Conservation (phyloP, 352 stramenopile genomes). For the Elongisporangium anandrum region DNA sequence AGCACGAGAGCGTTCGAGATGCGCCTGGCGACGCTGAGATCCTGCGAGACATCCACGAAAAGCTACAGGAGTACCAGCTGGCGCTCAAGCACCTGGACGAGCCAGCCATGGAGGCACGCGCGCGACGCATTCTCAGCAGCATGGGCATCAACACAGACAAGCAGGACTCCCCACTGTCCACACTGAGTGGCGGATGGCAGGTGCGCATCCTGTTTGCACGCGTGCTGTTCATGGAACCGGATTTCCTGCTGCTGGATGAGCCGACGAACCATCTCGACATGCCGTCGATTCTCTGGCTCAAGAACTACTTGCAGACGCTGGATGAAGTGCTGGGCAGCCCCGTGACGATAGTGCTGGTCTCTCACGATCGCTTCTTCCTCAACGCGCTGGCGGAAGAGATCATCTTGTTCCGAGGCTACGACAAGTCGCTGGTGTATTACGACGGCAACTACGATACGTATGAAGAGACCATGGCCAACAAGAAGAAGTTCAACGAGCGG, state of each 20-base stretch:
- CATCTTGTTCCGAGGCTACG: slow-evolving; percentile 48
- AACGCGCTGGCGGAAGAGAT: slow-evolving; percentile 84
- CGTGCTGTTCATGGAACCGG: slow-evolving; percentile 70
- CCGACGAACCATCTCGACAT: slow-evolving; percentile 90
- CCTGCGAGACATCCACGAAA: slow-evolving; percentile 35
- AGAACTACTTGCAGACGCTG: slow-evolving; percentile 57
- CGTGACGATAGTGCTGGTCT: slow-evolving; percentile 88
- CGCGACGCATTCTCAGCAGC: slow-evolving; percentile 36
- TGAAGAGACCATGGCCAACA: slow-evolving; percentile 39
- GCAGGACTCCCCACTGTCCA: slow-evolving; percentile 57
- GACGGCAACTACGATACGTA: slow-evolving; percentile 63
- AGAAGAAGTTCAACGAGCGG: slow-evolving; percentile 40
- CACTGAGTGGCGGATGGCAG: slow-evolving; percentile 56
- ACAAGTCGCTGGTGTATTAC: slow-evolving; percentile 57
- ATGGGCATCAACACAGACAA: slow-evolving; percentile 80
- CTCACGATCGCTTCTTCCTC: slow-evolving; percentile 92
- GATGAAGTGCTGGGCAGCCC: slow-evolving; percentile 55
- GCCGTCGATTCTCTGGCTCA: slow-evolving; percentile 78
- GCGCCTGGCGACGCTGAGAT: slow-evolving; percentile 24
- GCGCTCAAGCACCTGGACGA: slow-evolving; percentile 43
- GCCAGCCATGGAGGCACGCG: slow-evolving; percentile 45
- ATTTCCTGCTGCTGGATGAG: slow-evolving; percentile 92
- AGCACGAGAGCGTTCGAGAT: slow-evolving; percentile 20
- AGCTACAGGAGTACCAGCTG: slow-evolving; percentile 35
- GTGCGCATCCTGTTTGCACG: slow-evolving; percentile 56